Base-by-base conservation (phyloP, 352 stramenopile species). In the Globisporangium takayamanum region DNA sequence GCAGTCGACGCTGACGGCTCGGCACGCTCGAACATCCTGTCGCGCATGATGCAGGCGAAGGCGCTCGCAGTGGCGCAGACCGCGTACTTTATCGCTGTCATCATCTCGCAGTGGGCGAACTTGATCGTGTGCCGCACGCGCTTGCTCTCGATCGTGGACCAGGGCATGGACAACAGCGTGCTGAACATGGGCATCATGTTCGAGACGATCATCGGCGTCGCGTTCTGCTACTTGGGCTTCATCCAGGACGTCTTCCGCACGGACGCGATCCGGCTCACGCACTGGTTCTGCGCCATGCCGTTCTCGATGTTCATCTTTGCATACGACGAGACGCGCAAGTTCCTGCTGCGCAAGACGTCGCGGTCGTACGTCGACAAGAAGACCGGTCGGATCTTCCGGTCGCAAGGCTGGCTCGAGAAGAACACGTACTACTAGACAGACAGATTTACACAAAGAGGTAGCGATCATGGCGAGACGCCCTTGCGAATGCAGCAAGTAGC, bases 241-340 rank as follows among this genome's bases (percentile, higher is more conserved):
- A 65, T 96, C 45, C 76, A 94, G 50, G 61, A 69, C 28, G 81
- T 81, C 26, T 82, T 97, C 54, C 73, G 73, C 18, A 96, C 88
- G 4, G 63, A 83, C 33, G 75, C 83, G 55, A 79, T 96, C 22
- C 72, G 79, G 37, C 58, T 96, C 50, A 79, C 74, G 28, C 82
- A 94, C 67, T 96, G 84, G 88, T 88, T 95, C 60, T 76, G 72
- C 20, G 82, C 72, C 44, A 87, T 95, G 70, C 88, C 88, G 18
- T 95, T 90, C 60, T 81, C 77, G 60, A 67, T 94, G 22, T 63
- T 88, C 54, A 88, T 94, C 57, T 88, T 95, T 49, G 62, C 69
- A 20, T 96, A 92, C 70, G 88, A 97, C 57, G 88, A 96, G 68
- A 78, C 76, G 26, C 73, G 88, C 67, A 97, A 97, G 71, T 93